A percentile compares a stretch with the other conserved stretches of the same genome.
phyloP scores from a whole-genome alignment of 179 eudicot species.

The Beta macrorhiza region DNA sequence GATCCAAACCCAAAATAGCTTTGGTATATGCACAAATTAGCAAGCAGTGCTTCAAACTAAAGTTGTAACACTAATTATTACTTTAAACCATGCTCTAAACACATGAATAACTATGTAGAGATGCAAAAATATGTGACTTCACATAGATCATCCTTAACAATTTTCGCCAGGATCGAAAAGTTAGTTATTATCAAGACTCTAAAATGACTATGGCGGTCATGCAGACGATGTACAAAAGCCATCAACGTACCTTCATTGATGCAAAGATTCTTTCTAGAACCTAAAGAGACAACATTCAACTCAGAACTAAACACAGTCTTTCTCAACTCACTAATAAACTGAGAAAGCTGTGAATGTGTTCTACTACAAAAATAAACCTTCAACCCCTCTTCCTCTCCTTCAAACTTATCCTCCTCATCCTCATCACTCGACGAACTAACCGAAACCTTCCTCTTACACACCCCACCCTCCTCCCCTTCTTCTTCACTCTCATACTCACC shows the following conservation, averaged over 20 bases:
- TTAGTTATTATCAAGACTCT: not conserved
- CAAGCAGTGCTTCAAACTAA: too few relatives aligned
- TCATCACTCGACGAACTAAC: conserved; percentile 67
- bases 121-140: not conserved
- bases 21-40: too few relatives aligned
- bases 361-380: conserved; percentile 87
- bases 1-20: too few relatives aligned
- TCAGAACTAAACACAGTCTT: conserved; percentile 77
- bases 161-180: not conserved
- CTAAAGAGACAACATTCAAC: conserved; percentile 82
- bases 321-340: conserved; percentile 83
- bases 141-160: not conserved
- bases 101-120: not conserved
- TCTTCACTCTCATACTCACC: conserved; percentile 81
- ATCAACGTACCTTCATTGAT: conserved; percentile 68
- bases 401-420: conserved; percentile 37
- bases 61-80: too few relatives aligned
- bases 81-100: not conserved
- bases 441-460: conserved; percentile 60
- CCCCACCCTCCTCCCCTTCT: conserved; percentile 37
- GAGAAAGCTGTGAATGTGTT: conserved; percentile 97
- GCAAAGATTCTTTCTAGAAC: conserved; percentile 89
- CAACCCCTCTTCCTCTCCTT: conserved; percentile 46
- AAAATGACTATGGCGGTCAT: not conserved
- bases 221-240: not conserved